Evolutionary conservation across 2,329 filamentous ascomycete genomes (phyloP).

Genomic region (Fusarium graminum): DNA sequence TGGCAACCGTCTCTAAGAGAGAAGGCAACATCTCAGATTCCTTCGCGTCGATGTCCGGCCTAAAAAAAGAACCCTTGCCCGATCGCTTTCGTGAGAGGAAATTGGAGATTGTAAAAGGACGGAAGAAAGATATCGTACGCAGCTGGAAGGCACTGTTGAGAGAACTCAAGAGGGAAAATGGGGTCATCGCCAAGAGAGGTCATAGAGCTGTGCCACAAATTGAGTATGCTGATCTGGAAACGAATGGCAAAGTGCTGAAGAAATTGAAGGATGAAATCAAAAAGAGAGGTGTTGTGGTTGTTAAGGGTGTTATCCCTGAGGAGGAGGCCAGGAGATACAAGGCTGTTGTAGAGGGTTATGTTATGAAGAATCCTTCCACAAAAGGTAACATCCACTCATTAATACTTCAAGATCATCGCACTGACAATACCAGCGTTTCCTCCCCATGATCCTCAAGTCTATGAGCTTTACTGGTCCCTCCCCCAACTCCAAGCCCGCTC

Average conservation of each 20-base stretch:
- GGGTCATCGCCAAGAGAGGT: constrained; percentile 59
- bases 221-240: constrained; percentile 60
- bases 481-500: constrained; percentile 76
- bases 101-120: constrained; percentile 62
- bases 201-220: constrained; percentile 66
- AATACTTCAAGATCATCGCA: background rate
- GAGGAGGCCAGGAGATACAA: constrained; percentile 75
- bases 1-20: constrained; percentile 56
- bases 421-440: constrained; percentile 68
- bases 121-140: constrained; percentile 60
- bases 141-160: constrained; percentile 65
- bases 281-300: constrained; percentile 72
- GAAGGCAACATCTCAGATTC: constrained; percentile 73
- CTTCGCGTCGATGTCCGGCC: constrained; percentile 70
- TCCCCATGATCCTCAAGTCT: constrained; percentile 75
- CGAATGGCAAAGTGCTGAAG: constrained; percentile 49
- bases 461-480: constrained; percentile 80
- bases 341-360: constrained; percentile 73
- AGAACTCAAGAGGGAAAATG: constrained; percentile 62
- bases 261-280: constrained; percentile 63
- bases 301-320: constrained; percentile 74
- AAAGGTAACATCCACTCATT: constrained; percentile 56
- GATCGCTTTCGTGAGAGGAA: constrained; percentile 70
- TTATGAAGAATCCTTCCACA: constrained; percentile 71
- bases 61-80: constrained; percentile 61